Evolutionary conservation across 108 stramenopile species (phyloP).

Genomic region (Bacterosira constricta): DNA sequence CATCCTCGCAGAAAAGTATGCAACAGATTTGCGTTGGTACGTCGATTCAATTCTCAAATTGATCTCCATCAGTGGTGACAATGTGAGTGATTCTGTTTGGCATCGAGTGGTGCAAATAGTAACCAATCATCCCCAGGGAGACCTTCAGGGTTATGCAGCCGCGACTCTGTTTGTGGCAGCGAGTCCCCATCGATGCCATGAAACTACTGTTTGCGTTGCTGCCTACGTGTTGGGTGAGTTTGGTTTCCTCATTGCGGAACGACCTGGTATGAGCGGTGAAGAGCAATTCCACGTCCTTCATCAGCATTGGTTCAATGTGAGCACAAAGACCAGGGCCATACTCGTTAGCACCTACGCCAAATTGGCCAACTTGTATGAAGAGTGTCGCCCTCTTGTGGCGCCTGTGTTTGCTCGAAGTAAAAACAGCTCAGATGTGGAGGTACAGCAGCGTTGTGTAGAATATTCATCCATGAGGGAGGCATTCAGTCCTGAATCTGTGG

Average conservation of each 20-base stretch:
- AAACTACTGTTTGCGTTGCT: constrained; percentile 90
- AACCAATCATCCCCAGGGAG: constrained; percentile 95
- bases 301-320: constrained; percentile 90
- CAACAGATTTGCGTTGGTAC: constrained; percentile 95
- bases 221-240: constrained; percentile 98
- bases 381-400: constrained; percentile 87
- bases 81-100: constrained; percentile 97
- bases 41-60: constrained; percentile 97
- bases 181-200: constrained; percentile 87
- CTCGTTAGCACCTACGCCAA: constrained; percentile 95
- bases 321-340: constrained; percentile 77
- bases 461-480: constrained; percentile 89
- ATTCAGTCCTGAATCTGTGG: constrained; percentile 84
- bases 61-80: constrained; percentile 93
- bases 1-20: constrained; percentile 97
- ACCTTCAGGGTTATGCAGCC: constrained; percentile 94
- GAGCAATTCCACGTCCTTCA: constrained; percentile 94
- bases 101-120: constrained; percentile 98
- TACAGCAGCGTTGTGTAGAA: constrained; percentile 93
- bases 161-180: constrained; percentile 86
- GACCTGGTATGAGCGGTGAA: constrained; percentile 90
- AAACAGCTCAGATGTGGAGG: constrained; percentile 89
- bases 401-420: constrained; percentile 87
- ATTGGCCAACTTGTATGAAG: constrained; percentile 93
- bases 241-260: constrained; percentile 95